Evolutionary conservation across 2,329 filamentous ascomycete genomes (phyloP), one percentile per base, ranked within the genome.

Genomic region (Bipolaris sorokiniana): DNA sequence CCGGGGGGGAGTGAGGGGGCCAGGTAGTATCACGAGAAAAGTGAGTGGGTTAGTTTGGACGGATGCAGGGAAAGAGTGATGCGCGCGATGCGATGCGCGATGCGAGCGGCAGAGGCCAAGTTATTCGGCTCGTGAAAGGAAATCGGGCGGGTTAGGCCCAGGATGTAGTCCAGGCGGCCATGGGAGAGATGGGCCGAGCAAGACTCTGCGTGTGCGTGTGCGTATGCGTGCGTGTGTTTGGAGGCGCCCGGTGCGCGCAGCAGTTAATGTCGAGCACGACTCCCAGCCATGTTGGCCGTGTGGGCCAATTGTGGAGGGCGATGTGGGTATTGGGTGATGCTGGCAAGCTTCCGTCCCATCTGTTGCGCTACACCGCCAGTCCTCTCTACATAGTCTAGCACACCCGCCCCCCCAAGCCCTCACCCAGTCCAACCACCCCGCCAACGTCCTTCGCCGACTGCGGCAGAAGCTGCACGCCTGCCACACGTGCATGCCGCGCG

Each of bases 291-390:
- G 59, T 49, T 53, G 53, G n/a, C n/a, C n/a, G 36, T 11, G 44
- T 55, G 52, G 53, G 55, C 63, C 61, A 61, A 65, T 60, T 57
- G 57, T 46, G 38, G 45, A 54, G 41, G 18, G 16, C 31, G 16
- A 36, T 37, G 61, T 61, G 58, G 61, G 48, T 48, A 57, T 38
- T 3, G 40, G 22, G 49, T 52, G 46, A 54, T 53, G 57, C 44
- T 60, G 54, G 57, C 57, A 60, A 13, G 52, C 16, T 52, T 31
- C 38, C 36, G n/a, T 58, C 37, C 40, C 55, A 54, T 47, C 26
- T 50, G 16, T 33, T 36, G 47, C 40, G 41, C 64, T 66, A 66
- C 69, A 70, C 68, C 67, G 65, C 70, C 63, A 72, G 67, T 72
- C 65, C 54, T 59, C 58, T 64, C 52, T 48, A 58, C 50, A 31